These are phyloP conservation scores for Theobroma grandiflorum DNA, from an alignment of 441 rosid genomes.

Conservation along the genomic window DNA sequence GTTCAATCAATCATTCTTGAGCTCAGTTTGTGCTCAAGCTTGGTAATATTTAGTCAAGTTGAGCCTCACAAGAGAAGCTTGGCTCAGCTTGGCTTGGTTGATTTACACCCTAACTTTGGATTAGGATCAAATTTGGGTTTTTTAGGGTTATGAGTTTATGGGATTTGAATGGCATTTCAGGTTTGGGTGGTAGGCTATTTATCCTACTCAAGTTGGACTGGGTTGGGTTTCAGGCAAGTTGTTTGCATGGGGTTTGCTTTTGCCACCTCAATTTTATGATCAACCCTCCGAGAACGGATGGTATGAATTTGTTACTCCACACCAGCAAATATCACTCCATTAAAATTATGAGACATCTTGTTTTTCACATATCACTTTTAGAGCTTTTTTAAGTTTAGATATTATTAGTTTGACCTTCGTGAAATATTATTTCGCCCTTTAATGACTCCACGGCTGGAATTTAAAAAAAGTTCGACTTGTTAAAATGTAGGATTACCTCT, in stretches of 20 bases:
- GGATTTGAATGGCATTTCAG: neutral
- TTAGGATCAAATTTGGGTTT: neutral
- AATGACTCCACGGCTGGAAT: neutral
- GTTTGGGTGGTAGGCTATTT: neutral
- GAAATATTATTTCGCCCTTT: neutral
- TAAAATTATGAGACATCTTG: neutral
- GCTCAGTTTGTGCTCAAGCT: neutral
- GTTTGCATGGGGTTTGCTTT: neutral
- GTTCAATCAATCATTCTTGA: neutral
- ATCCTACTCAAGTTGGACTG: neutral
- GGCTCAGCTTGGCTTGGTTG: neutral
- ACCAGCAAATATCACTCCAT: neutral
- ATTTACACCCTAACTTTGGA: neutral
- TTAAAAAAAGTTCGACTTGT: neutral
- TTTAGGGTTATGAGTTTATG: neutral
- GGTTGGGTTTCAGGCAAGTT: neutral
- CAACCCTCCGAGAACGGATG: neutral
- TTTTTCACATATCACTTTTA: neutral
- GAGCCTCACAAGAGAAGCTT: conserved; percentile 10
- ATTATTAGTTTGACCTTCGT: neutral
- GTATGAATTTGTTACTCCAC: neutral
- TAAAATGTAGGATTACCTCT: neutral
- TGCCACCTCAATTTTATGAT: neutral
- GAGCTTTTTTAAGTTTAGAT: neutral
- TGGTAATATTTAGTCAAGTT: conserved; percentile 9